phyloP scores from a whole-genome alignment of 2,329 filamentous ascomycete species.

The Beauveria caledonica region DNA sequence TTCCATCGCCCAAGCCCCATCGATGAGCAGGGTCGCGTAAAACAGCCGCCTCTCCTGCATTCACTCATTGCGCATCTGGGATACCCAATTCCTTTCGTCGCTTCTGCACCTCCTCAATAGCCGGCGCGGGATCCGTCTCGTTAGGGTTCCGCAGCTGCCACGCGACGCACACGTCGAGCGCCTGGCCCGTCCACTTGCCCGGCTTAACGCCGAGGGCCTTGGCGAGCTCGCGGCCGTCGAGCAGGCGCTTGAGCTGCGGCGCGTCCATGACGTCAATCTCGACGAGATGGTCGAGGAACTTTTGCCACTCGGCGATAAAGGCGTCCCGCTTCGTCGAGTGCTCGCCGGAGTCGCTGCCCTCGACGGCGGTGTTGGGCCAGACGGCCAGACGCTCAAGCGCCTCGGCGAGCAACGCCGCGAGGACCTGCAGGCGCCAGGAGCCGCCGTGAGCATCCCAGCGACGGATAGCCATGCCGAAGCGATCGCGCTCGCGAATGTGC shows the following conservation, averaged over 20 bases:
- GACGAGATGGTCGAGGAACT: constrained; percentile 46
- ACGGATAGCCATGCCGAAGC: constrained; percentile 66
- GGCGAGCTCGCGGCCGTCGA: constrained; percentile 69
- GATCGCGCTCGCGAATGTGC: constrained; percentile 47
- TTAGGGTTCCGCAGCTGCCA: constrained; percentile 84
- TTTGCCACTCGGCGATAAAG: constrained; percentile 43
- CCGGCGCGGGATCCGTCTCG: constrained; percentile 48
- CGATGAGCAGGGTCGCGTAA: background rate
- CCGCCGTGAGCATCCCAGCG: constrained; percentile 55
- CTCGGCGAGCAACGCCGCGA: constrained; percentile 61
- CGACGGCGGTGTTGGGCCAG: constrained; percentile 18
- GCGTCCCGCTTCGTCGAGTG: constrained; percentile 32
- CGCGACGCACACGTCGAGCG: constrained; percentile 69
- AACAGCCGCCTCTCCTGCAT: background rate
- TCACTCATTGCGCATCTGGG: background rate
- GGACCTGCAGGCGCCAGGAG: constrained; percentile 63
- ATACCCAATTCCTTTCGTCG: constrained; percentile 46
- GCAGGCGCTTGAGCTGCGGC: constrained; percentile 49
- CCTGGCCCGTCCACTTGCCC: constrained; percentile 76
- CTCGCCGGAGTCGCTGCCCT: background rate
- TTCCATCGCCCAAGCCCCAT: background rate
- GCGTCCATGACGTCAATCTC: constrained; percentile 50
- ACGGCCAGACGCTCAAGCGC: constrained; percentile 34
- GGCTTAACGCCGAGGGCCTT: constrained; percentile 60
- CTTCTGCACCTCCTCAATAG: constrained; percentile 50